A percentile compares a stretch with the other conserved stretches of the same genome.
Conservation (phyloP, 2,329 filamentous ascomycete species). For the Calonectria naviculata region DNA sequence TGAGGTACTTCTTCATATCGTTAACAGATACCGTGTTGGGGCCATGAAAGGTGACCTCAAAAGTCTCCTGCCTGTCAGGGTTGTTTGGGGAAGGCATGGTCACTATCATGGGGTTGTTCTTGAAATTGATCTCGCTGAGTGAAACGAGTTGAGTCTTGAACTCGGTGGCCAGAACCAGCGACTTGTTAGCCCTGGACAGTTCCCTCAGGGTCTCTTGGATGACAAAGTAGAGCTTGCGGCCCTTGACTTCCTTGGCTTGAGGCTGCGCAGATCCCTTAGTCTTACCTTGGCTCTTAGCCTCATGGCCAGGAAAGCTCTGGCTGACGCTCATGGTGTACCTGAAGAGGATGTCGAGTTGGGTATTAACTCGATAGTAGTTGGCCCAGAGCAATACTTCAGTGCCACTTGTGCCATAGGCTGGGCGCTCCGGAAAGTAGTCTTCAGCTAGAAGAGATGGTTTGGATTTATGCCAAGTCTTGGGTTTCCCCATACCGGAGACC, state of each 20-base stretch:
- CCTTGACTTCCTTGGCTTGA: constrained; percentile 49
- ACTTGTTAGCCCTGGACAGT: constrained; percentile 46
- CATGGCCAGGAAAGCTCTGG: constrained; percentile 29
- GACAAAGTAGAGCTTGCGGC: constrained; percentile 56
- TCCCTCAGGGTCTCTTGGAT: constrained; percentile 51
- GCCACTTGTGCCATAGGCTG: constrained; percentile 60
- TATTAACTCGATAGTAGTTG: constrained; percentile 63
- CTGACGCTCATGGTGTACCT: constrained; percentile 58
- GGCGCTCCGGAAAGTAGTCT: constrained; percentile 57
- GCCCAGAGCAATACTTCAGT: constrained; percentile 59
- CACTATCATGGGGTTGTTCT: constrained; percentile 47
- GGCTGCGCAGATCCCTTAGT: constrained; percentile 6
- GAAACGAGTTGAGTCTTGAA: constrained; percentile 62
- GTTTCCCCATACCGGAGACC: constrained; percentile 48
- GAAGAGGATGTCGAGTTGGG: constrained; percentile 51
- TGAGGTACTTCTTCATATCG: constrained; percentile 57
- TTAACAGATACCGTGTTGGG: constrained; percentile 52
- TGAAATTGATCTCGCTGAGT: constrained; percentile 48
- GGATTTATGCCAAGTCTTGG: constrained; percentile 41
- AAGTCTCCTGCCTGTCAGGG: constrained; percentile 45
- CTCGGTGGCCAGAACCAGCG: constrained; percentile 55
- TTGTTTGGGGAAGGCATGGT: constrained; percentile 47
- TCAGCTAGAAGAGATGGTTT: constrained; percentile 6
- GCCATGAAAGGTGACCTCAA: constrained; percentile 55
- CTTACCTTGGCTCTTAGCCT: constrained; percentile 15